A percentile compares a stretch with the other conserved stretches of the same genome.
phyloP scores from a whole-genome alignment of 495 filamentous ascomycete species.

The Tuber umbilicatum region DNA sequence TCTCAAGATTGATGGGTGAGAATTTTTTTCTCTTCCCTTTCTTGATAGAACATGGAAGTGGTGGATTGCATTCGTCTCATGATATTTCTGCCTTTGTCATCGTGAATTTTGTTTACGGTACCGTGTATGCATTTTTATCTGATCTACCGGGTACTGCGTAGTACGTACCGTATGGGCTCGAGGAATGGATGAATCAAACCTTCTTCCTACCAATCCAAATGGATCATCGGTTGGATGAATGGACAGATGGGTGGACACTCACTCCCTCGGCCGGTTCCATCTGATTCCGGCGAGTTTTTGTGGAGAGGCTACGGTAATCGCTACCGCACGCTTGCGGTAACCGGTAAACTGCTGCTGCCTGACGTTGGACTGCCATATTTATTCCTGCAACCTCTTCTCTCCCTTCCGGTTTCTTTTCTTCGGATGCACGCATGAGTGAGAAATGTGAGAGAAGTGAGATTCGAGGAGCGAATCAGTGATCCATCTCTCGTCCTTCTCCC shows the following conservation, averaged over 20 bases:
- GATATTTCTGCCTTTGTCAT: background rate
- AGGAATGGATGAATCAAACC: no score
- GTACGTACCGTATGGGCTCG: no score
- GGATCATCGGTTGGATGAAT: no score
- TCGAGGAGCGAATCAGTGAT: background rate
- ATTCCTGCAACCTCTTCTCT: background rate
- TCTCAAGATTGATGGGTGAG: background rate
- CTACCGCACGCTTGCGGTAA: no score
- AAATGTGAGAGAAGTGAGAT: background rate
- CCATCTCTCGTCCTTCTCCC: background rate
- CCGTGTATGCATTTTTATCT: background rate
- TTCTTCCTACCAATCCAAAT: no score
- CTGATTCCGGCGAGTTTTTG: background rate
- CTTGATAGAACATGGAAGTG: no score
- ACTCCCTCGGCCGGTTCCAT: background rate
- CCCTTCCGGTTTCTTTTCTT: slow-evolving; percentile 2
- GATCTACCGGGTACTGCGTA: no score
- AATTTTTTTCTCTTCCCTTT: background rate
- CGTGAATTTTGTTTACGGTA: background rate
- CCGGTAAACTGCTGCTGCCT: background rate
- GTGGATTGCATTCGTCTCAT: background rate
- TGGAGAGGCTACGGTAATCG: background rate
- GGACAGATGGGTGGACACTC: background rate
- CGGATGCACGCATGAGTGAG: background rate
- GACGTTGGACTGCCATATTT: background rate